Percentiles rank a stretch among this genome's conserved stretches.
These are phyloP conservation scores for Globisporangium nunn DNA, from an alignment of 352 stramenopile species.

Conservation along the genomic window DNA sequence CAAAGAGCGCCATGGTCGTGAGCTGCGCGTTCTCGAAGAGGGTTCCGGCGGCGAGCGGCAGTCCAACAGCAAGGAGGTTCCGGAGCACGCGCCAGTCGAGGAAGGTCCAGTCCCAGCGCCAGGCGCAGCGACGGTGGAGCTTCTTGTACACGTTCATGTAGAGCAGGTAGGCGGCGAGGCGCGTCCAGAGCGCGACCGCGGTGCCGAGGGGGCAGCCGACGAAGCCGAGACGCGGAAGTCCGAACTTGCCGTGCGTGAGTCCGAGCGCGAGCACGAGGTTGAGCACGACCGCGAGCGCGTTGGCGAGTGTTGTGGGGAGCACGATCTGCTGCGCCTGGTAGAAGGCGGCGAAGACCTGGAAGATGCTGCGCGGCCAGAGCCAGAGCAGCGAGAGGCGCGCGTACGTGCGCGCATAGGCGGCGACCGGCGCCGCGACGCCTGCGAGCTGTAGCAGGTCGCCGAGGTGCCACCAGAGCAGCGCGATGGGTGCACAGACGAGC, in stretches of 20 bases:
- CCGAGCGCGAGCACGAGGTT: slow-evolving; percentile 56
- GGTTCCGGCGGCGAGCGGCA: slow-evolving; percentile 48
- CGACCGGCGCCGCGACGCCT: slow-evolving; percentile 36
- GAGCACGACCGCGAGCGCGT: slow-evolving; percentile 45
- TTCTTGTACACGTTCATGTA: slow-evolving; percentile 69
- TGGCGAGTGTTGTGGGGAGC: slow-evolving; percentile 55
- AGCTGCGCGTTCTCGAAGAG: slow-evolving; percentile 82
- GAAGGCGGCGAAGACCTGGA: slow-evolving; percentile 67
- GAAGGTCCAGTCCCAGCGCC: slow-evolving; percentile 49
- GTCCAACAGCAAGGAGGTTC: slow-evolving; percentile 38
- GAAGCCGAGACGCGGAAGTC: slow-evolving; percentile 57
- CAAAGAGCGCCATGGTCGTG: slow-evolving; percentile 70
- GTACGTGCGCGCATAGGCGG: slow-evolving; percentile 46
- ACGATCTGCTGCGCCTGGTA: slow-evolving; percentile 83
- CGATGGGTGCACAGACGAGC: slow-evolving; percentile 57
- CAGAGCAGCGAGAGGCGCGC: slow-evolving; percentile 57
- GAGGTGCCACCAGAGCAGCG: slow-evolving; percentile 70
- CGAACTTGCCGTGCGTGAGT: slow-evolving; percentile 59
- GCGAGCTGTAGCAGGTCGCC: slow-evolving; percentile 39
- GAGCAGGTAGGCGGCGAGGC: slow-evolving; percentile 42
- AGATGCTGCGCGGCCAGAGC: slow-evolving; percentile 78
- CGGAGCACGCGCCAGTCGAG: slow-evolving; percentile 32
- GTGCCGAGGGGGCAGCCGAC: slow-evolving; percentile 74
- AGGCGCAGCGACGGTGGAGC: slow-evolving; percentile 41
- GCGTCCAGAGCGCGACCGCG: slow-evolving; percentile 35